Evolutionary conservation across 441 rosid genomes (phyloP).

Genomic region (Erodium chrysanthum): DNA sequence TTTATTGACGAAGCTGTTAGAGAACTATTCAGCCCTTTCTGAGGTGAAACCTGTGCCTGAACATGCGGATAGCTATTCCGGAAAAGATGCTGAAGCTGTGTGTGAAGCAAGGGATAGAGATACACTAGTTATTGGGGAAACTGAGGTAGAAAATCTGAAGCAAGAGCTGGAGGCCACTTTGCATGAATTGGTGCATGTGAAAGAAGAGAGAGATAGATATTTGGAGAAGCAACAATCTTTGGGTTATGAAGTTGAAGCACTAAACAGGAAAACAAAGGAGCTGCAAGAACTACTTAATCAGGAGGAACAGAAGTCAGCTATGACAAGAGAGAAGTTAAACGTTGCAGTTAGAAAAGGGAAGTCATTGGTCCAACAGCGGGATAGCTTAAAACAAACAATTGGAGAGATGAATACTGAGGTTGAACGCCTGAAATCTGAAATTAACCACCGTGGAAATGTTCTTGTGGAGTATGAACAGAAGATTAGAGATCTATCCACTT

Average conservation of each 20-base stretch:
- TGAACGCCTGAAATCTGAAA: conserved; percentile 60
- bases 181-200: conserved; percentile 42
- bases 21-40: conserved; percentile 34
- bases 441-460: conserved; percentile 42
- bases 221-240: conserved; percentile 53
- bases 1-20: conserved; percentile 60
- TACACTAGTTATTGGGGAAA: conserved; percentile 31
- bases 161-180: conserved; percentile 65
- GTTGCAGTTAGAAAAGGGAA: conserved; percentile 98
- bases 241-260: conserved; percentile 50
- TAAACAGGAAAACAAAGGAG: conserved; percentile 46
- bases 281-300: conserved; percentile 57
- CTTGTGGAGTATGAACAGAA: conserved; percentile 52
- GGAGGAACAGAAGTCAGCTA: conserved; percentile 86
- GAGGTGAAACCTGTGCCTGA: conserved; percentile 26
- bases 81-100: conserved; percentile 27
- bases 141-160: conserved; percentile 37
- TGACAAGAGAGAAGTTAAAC: conserved; percentile 77
- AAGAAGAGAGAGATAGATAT: conserved; percentile 65
- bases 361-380: conserved; percentile 85
- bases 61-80: conserved; percentile 23
- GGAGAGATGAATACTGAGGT: conserved; percentile 62
- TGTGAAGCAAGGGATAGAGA: conserved; percentile 34
- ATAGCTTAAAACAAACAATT: conserved; percentile 67
- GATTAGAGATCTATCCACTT: conserved; percentile 45